phyloP scores from a whole-genome alignment of 2,329 filamentous ascomycete genomes.

The Nannizziopsis arthrosporioides region DNA sequence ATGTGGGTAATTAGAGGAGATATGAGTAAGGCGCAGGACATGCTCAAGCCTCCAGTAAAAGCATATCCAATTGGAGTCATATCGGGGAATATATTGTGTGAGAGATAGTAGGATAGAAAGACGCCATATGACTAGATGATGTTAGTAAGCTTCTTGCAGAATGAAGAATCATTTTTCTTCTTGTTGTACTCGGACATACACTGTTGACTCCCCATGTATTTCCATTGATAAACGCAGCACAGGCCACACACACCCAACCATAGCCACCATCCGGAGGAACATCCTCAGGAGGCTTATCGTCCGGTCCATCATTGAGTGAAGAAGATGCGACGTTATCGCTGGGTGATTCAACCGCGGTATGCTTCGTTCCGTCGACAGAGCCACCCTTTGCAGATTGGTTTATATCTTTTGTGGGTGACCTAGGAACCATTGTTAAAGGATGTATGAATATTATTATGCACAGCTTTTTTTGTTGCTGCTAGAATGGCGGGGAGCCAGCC shows the following conservation, averaged over 20 bases:
- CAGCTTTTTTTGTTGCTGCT: too few relatives aligned
- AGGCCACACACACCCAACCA: conserved; percentile 50
- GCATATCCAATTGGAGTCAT: conserved; percentile 47
- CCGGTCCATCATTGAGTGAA: conserved; percentile 14
- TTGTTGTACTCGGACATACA: conserved; percentile 26
- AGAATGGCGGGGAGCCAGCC: too few relatives aligned
- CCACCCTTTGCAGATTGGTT: not conserved
- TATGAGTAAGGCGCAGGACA: conserved; percentile 46
- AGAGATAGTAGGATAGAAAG: conserved; percentile 50
- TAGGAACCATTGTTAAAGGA: not conserved
- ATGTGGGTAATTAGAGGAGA: conserved; percentile 46
- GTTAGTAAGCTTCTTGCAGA: not conserved
- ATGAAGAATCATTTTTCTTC: not conserved
- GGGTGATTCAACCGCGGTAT: not conserved
- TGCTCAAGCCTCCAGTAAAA: conserved; percentile 49
- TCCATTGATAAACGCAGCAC: conserved; percentile 48
- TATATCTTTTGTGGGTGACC: not conserved
- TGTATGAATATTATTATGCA: too few relatives aligned
- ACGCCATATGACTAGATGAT: conserved; percentile 40
- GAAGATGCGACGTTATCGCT: conserved; percentile 1
- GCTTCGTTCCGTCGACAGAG: not conserved
- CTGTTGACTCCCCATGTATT: conserved; percentile 68
- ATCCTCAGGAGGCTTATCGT: conserved; percentile 26
- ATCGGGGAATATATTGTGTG: conserved; percentile 43
- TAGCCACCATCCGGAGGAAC: conserved; percentile 45